phyloP scores from a whole-genome alignment of 176 grass and related monocot species.

The Themeda triandra region DNA sequence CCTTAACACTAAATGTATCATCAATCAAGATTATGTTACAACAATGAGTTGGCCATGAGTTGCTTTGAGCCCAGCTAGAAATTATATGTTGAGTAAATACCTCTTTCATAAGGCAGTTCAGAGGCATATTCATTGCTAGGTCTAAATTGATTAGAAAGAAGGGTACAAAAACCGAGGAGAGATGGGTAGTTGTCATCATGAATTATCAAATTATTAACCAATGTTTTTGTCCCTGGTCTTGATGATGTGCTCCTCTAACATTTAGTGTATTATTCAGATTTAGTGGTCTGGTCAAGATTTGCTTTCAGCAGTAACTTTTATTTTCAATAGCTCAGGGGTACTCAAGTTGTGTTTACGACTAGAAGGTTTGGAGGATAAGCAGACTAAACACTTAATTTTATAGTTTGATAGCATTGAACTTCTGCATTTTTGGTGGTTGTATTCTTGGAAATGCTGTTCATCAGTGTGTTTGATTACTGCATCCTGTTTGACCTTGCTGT shows the following conservation, averaged over 20 bases:
- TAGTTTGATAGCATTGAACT: background rate
- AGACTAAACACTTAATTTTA: background rate
- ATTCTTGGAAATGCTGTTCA: conserved; percentile 13
- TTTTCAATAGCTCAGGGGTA: background rate
- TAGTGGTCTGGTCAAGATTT: background rate
- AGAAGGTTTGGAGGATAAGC: background rate
- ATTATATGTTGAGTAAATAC: background rate
- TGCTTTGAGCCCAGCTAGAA: background rate
- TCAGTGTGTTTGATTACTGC: background rate
- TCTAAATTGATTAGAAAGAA: background rate
- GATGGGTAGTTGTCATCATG: background rate
- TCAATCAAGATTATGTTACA: background rate
- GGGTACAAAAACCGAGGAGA: background rate
- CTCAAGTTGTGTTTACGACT: background rate
- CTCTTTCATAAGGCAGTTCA: background rate
- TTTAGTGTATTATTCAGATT: background rate
- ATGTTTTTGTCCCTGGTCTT: background rate
- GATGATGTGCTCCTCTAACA: background rate
- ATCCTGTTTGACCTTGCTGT: conserved; percentile 5
- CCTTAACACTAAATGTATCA: background rate
- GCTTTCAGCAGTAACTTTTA: background rate
- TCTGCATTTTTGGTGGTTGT: background rate
- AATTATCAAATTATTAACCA: background rate
- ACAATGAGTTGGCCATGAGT: background rate
- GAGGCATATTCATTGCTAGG: background rate